Conservation (phyloP, 345 rosid species). For the Luvunga scandens region DNA sequence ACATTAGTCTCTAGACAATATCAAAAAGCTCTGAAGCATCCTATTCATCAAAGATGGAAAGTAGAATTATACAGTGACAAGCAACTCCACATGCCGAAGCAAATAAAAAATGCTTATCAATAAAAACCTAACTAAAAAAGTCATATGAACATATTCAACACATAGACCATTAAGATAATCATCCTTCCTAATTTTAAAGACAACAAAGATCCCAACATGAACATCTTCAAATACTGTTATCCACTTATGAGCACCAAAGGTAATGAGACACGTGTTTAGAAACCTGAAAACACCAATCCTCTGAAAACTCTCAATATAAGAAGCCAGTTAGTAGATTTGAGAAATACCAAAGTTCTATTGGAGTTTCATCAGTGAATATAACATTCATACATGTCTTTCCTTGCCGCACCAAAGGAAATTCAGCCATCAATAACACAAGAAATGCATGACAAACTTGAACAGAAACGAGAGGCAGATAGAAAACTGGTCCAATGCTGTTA, state of each 20-base stretch:
- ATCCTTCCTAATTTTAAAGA: not conserved
- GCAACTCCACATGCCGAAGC: not conserved
- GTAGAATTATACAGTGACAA: not conserved
- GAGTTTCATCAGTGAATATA: not conserved
- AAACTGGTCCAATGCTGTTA: not conserved
- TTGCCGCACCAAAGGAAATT: not conserved
- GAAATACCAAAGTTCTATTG: not conserved
- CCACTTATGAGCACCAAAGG: not conserved
- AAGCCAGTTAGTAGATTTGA: not conserved
- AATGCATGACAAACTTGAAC: conserved; percentile 2
- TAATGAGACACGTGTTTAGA: not conserved
- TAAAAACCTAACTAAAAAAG: not conserved
- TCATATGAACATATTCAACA: not conserved
- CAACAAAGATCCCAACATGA: not conserved
- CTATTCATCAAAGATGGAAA: not conserved
- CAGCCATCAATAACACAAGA: not conserved
- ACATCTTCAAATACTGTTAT: not conserved
- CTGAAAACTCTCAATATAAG: not conserved
- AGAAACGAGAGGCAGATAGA: not conserved
- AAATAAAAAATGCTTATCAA: not conserved
- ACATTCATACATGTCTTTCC: not conserved
- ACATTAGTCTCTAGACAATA: not conserved
- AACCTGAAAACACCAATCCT: not conserved
- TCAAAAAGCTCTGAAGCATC: not conserved
- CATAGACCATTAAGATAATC: not conserved